phyloP scores from a whole-genome alignment of 2,329 filamentous ascomycete genomes.

The Nigrospora sphaerica region DNA sequence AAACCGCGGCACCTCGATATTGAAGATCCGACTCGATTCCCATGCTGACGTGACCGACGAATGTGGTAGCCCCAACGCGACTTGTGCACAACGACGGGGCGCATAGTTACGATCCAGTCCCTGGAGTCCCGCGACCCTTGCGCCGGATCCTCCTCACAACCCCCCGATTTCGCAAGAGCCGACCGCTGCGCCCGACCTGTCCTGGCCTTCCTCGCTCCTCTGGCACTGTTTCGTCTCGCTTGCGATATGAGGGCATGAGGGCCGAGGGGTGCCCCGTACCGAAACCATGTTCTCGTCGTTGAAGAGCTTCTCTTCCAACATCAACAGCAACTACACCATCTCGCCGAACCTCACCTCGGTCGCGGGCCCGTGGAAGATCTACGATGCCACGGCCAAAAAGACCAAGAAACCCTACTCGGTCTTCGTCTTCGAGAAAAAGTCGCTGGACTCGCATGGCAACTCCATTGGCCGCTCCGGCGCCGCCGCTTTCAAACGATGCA shows the following conservation, averaged over 20 bases:
- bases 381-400: conserved; percentile 94
- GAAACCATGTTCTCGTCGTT: conserved; percentile 81
- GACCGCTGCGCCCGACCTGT: too few relatives aligned
- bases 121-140: too few relatives aligned
- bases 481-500: conserved; percentile 66
- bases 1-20: too few relatives aligned
- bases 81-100: too few relatives aligned
- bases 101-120: too few relatives aligned
- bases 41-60: too few relatives aligned
- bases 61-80: too few relatives aligned
- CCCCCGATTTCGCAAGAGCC: too few relatives aligned
- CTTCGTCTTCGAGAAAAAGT: conserved; percentile 90
- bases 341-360: conserved; percentile 68
- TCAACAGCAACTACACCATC: conserved; percentile 84
- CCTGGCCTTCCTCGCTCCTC: too few relatives aligned
- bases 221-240: too few relatives aligned
- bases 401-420: conserved; percentile 84
- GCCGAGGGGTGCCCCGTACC: conserved; percentile 3
- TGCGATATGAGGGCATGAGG: conserved; percentile 11
- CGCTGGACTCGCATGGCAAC: conserved; percentile 62
- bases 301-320: conserved; percentile 91
- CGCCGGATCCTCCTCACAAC: too few relatives aligned
- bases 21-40: too few relatives aligned
- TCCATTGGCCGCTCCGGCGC: conserved; percentile 57
- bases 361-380: conserved; percentile 93